Base-by-base conservation (phyloP, 1,284 basidiomycete species). In the Nidula niveotomentosa region DNA sequence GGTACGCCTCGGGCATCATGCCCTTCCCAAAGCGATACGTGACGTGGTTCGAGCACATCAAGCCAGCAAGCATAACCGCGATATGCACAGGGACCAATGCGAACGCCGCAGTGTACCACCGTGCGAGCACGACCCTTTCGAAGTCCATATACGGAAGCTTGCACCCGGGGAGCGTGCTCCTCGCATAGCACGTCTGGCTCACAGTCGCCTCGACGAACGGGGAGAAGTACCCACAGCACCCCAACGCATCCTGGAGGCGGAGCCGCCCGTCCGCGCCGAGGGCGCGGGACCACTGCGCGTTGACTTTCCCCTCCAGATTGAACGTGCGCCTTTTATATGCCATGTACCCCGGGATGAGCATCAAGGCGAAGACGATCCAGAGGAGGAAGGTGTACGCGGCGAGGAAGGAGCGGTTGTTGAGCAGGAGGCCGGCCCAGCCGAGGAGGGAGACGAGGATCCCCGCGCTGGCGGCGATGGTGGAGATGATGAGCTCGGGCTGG, bases 11-110 rank as follows among this genome's bases (percentile, higher is more conserved):
- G 30, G 88, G 88, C 73, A 84, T 90, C 78, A 91, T 81, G 39
- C 88, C 88, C 72, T 91, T 91, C 17, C 87, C 88, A 67, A 90
- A 90, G 51, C 88, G 74, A 65, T 88, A 90, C 9, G 88, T 90
- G 62, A 91, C 80, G 60, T 90, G 86, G 67, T 89, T 88, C 15
- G 83, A 81, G 69, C 86, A 90, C 41, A 90, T 65, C 53, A 88
- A 66, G 23, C 74, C 79, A 3, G 76, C 70, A 44, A 86, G 57
- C 56, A 88, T 86, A 65, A 84, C 73, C 18, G 67, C 65, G 36
- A 89, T 65, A 53, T 88, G 85, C 12, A 77, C 60, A 0, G 84
- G 83, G 7, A 86, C 84, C 36, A 88, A 65, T 1, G 74, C 65
- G 63, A 89, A 89, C 15, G 80, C 70, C 36, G 74, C 69, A 8